phyloP scores from a whole-genome alignment of 257 asterid species.

The Solanum piurae region DNA sequence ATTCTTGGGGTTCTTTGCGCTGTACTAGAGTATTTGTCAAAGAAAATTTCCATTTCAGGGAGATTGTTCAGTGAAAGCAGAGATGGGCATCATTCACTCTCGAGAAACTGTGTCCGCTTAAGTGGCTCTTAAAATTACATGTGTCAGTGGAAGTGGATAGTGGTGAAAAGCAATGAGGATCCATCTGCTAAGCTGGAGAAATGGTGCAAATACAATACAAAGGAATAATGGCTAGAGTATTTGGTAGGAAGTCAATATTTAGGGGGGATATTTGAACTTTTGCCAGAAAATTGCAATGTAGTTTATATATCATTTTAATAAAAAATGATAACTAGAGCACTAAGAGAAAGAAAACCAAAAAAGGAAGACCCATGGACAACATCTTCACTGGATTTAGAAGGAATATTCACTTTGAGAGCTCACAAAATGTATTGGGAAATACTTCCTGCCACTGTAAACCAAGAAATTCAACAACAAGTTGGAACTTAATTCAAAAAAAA shows the following conservation, averaged over 20 bases:
- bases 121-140: neutral
- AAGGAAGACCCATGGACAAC: neutral
- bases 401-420: neutral
- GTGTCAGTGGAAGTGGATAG: neutral
- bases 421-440: neutral
- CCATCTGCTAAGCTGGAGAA: neutral
- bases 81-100: neutral
- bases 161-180: neutral
- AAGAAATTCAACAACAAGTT: neutral
- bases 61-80: neutral
- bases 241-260: neutral
- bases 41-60: neutral
- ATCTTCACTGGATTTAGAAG: neutral
- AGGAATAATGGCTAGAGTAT: neutral
- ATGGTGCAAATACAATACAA: neutral
- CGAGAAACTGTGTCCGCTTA: neutral
- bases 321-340: slow-evolving; percentile 3
- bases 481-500: neutral
- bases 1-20: neutral
- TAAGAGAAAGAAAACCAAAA: neutral
- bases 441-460: neutral
- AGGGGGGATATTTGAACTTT: neutral
- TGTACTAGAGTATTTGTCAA: neutral
- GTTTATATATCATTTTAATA: neutral
- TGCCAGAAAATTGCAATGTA: neutral